These are phyloP conservation scores for Yamadazyma kitorensis DNA, from an alignment of 805 yeast species.

Conservation along the genomic window DNA sequence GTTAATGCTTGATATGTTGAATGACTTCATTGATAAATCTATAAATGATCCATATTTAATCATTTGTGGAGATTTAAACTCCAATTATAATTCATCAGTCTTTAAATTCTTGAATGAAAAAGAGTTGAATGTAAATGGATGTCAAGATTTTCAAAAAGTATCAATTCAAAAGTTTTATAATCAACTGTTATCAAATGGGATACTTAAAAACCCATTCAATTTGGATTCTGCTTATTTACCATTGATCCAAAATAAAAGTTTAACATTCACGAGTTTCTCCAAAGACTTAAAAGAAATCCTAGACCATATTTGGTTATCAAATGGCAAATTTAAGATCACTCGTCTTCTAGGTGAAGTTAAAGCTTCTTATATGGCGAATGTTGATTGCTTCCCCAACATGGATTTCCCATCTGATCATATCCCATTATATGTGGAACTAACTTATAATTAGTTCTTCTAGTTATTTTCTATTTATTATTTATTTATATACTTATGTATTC, in stretches of 20 bases:
- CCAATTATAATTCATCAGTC: conserved; percentile 87
- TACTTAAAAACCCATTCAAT: conserved; percentile 75
- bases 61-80: conserved; percentile 94
- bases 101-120: conserved; percentile 60
- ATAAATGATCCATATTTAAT: conserved; percentile 67
- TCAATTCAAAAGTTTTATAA: conserved; percentile 51
- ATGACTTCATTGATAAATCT: conserved; percentile 51
- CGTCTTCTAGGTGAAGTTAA: conserved; percentile 86
- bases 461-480: neutral
- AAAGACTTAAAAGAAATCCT: conserved; percentile 89
- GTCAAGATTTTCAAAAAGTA: conserved; percentile 2
- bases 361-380: conserved; percentile 63
- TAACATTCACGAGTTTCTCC: conserved; percentile 90
- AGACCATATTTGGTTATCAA: conserved; percentile 93
- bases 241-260: conserved; percentile 50
- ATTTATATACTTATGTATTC: neutral
- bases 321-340: conserved; percentile 73
- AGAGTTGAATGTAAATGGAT: neutral
- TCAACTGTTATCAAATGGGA: conserved; percentile 70
- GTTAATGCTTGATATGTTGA: conserved; percentile 81
- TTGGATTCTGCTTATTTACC: conserved; percentile 70
- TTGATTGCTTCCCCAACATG: conserved; percentile 88
- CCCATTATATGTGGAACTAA: conserved; percentile 43
- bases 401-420: conserved; percentile 95
- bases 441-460: neutral